Percentiles rank a stretch among this genome's conserved stretches.
Evolutionary conservation across 805 yeast species (phyloP).

Genomic region (Candida sakaeoensis): DNA sequence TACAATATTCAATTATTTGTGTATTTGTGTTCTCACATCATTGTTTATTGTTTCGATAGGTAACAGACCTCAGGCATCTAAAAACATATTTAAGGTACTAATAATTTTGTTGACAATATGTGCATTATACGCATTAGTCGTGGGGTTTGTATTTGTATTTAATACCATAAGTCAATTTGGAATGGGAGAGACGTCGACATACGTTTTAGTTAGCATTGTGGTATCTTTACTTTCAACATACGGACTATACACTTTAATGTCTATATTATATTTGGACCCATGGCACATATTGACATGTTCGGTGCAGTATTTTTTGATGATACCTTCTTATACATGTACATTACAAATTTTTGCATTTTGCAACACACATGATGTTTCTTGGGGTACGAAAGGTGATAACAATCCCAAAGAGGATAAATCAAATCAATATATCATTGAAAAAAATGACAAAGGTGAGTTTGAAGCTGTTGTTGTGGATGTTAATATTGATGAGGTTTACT

Average conservation of each 20-base stretch:
- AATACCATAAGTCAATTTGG: slow-evolving; percentile 44
- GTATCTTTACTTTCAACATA: slow-evolving; percentile 86
- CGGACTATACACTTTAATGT: slow-evolving; percentile 81
- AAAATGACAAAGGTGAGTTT: slow-evolving; percentile 72
- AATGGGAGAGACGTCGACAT: slow-evolving; percentile 34
- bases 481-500: slow-evolving; percentile 80
- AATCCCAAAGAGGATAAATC: slow-evolving; percentile 58
- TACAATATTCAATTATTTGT: slow-evolving; percentile 79
- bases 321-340: slow-evolving; percentile 90
- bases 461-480: slow-evolving; percentile 81
- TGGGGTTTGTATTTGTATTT: slow-evolving; percentile 78
- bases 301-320: slow-evolving; percentile 78
- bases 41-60: slow-evolving; percentile 93
- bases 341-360: slow-evolving; percentile 95
- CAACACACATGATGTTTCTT: slow-evolving; percentile 95
- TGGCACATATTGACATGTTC: slow-evolving; percentile 94
- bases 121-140: slow-evolving; percentile 74
- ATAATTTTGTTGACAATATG: slow-evolving; percentile 74
- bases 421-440: slow-evolving; percentile 78
- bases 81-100: slow-evolving; percentile 65
- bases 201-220: slow-evolving; percentile 69
- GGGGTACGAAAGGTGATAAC: slow-evolving; percentile 98
- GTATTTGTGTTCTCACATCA: slow-evolving; percentile 79
- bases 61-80: slow-evolving; percentile 95
- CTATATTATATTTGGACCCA: slow-evolving; percentile 85